Base-by-base conservation (phyloP, 257 asterid genomes). In the Oldenlandia corymbosa region DNA sequence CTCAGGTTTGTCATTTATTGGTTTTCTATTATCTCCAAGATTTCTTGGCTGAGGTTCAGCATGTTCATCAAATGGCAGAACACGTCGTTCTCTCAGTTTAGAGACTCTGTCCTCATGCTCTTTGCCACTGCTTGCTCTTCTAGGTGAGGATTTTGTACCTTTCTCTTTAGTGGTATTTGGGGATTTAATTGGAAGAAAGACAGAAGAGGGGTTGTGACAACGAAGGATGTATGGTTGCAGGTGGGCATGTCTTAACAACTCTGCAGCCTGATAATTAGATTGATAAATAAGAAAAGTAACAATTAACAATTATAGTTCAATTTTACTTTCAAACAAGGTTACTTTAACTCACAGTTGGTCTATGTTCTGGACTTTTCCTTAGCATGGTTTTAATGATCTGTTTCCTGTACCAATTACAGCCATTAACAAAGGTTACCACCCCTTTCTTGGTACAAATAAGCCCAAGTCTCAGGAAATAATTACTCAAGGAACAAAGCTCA, bases 301-400 rank as follows among this genome's bases (percentile, higher is more conserved):
- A 16, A 46, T 58, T 17, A 30, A 42, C 0, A 5, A 46, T 58
- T 17, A 37, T 21, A 48, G 51, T 54, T 57, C 49, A 10, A 60
- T 59, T 27, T 55, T 37, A 20, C 42, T 5, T 57, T n/a, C 21
- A 32, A 55, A 32, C 37, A 31, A 37, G 12, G 61, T 36, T 55
- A 51, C 28, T 70, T 32, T 63, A 48, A 77, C 85, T 75, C 69
- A 92, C 97, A 21, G 94, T 87, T 46, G 97, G 95, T 78, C 97
- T 73, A 69, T 90, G 95, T 64, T 87, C 97, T 0, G 98, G 95
- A 62, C 92, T 81, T 77, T 83, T 91, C 81, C 98, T 83, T 27
- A 88, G 87, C 96, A 91, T 91, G 87, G 72, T 88, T 78, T 88
- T 91, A 51, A 91, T 84, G 65, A 91, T 88, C 81, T 91, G 96